Base-by-base conservation (phyloP, 441 rosid species). In the Adansonia grandidieri region DNA sequence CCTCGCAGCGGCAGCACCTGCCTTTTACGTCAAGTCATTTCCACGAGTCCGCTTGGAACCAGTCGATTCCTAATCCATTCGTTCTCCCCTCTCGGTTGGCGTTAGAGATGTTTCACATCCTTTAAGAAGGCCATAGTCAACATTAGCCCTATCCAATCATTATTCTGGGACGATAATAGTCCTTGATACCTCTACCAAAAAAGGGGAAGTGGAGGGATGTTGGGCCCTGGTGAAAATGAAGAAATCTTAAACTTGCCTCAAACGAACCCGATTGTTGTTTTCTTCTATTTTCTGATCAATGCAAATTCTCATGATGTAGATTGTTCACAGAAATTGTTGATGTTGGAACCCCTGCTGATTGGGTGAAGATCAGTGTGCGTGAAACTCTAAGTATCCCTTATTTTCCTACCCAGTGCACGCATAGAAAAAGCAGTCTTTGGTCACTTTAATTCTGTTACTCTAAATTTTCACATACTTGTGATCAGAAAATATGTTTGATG, bases 301-400 rank as follows among this genome's bases (percentile, higher is more conserved):
- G 78, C 57, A 73, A 77, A 19, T 71, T 85, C 79, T 72, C 75
- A n/a, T 80, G 20, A 61, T 73, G 53, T 86, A 93, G 98, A 77
- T 54, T 85, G 81, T 77, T 65, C 56, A 81, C 85, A 6, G 96
- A 85, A 67, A 83, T 94, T 76, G 77, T 90, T 82, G 97, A 93
- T 78, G 79, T 86, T 84, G 97, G 97, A 79, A 87, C 93, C 45
- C 88, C 92, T 87, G 94, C 97, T 78, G 95, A 91, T 75, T 94
- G 98, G 98, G 98, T 94, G 91, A 94, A 94, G 92, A 85, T 94
- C 82, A 94, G 77, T 79, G 97, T 91, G 78, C 86, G 84, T 70
- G 97, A 93, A 84, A 82, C 83, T 17, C 97, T 93, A 84, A 78
- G 91, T 73, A 68, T 80, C 71, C 80, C 66, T 72, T 75, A 24